Evolutionary conservation across 129 eudicot species (phyloP), one percentile per base, ranked within the genome.

Genomic region (Cynara cardunculus): DNA sequence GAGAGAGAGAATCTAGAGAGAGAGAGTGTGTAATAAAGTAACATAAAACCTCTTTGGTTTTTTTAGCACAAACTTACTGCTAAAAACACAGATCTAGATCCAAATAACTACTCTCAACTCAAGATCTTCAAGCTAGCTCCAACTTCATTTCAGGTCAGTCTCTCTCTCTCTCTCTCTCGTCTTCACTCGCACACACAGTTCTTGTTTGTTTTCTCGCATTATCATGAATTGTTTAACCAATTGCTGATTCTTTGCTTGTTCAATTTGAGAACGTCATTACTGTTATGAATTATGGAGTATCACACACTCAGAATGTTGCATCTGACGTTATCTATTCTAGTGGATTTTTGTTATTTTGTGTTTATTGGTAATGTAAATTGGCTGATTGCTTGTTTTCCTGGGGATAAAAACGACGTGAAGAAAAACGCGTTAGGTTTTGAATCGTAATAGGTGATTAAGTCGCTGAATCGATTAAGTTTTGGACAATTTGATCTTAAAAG

Each of bases 61-160:
- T 80, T 81, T 82, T 22, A 34, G 78, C 73, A 61, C 78, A 82
- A 76, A 34, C 59, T 69, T 7, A 28, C 81, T 26, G 80, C 44
- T 27, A 75, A 69, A 76, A 75, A 67, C 81, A 76, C 82, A 87
- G 91, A 85, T 88, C 91, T 82, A 85, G 91, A 85, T 88, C 91
- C 91, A 82, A 53, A 67, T 74, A 69, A 31, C 77, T 22, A 34
- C 76, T 26, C 61, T 69, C 85, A 25, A 26, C 74, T 64, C 82
- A 73, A 64, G 28, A 46, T 78, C 82, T 61, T 72, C 78, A 71
- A 80, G 61, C 83, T 79, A 53, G 5, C 53, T 69, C 21, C 37
- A 71, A 75, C 88, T 84, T 78, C 82, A 69, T 71, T 28, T 84
- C 81, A 79, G 88, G 74, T 80, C 32, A 66, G 81, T 69, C 75